Evolutionary conservation across 2,329 filamentous ascomycete species (phyloP).

Genomic region (Aspergillus sojae): DNA sequence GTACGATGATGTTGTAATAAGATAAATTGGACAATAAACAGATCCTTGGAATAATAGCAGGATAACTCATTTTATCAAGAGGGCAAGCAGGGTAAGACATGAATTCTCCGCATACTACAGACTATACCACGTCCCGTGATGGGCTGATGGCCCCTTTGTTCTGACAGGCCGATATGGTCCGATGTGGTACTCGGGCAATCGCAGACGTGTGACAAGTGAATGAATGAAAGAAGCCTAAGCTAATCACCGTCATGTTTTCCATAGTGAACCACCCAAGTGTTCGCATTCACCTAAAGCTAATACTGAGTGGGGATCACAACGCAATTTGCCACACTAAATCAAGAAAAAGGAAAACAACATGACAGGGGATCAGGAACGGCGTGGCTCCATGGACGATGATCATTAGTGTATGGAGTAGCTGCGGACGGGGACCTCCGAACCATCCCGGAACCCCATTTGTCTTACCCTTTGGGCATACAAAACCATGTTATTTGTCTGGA

Average conservation of each 20-base stretch:
- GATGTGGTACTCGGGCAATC: slow-evolving; percentile 2
- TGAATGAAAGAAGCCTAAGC: neutral
- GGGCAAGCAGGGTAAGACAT: neutral
- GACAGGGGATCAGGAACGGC: neutral
- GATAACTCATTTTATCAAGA: neutral
- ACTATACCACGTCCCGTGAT: neutral
- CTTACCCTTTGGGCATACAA: neutral
- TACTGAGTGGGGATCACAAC: neutral
- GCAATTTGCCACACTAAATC: neutral
- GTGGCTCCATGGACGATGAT: neutral
- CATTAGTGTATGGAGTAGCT: neutral
- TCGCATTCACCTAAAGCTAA: neutral
- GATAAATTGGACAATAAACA: neutral
- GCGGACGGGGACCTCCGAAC: neutral
- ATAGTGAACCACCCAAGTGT: neutral
- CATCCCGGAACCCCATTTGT: neutral
- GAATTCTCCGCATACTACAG: neutral
- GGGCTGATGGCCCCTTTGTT: slow-evolving; percentile 1
- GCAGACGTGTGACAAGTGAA: neutral
- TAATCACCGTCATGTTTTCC: neutral
- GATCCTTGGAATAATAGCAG: neutral
- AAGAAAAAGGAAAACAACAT: slow-evolving; percentile 1
- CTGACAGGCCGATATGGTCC: neutral
- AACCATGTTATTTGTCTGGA: neutral
- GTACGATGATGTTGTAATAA: neutral